A percentile compares a stretch with the other conserved stretches of the same genome.
Conservation (phyloP, 768 basidiomycete genomes). For the Mrakia frigida region DNA sequence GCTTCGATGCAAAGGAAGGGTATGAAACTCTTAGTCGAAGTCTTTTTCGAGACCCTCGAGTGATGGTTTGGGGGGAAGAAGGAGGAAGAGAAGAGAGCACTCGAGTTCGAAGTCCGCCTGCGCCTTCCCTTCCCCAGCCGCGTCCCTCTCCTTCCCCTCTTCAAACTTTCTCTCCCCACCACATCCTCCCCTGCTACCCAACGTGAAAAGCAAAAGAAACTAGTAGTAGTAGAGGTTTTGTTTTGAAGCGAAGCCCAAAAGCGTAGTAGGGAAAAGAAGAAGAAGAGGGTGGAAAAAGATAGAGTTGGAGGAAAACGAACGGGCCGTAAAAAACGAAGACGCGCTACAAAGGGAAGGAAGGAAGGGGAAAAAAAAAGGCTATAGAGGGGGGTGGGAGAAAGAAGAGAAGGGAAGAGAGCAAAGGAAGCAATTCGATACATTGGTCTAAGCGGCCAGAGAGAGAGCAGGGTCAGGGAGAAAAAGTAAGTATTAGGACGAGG, state of each 20-base stretch:
- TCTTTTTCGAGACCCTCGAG: background rate
- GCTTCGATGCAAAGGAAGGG: too few relatives aligned
- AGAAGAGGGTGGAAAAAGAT: background rate
- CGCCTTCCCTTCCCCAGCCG: too few relatives aligned
- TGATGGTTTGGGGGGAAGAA: background rate
- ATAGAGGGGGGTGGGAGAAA: background rate
- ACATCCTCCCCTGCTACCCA: too few relatives aligned
- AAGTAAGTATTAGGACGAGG: background rate
- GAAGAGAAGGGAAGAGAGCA: background rate
- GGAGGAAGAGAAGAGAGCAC: too few relatives aligned
- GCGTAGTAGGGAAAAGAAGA: background rate
- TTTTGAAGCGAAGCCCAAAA: background rate
- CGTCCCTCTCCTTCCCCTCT: too few relatives aligned
- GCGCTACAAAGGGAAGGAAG: background rate
- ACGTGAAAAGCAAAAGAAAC: too few relatives aligned
- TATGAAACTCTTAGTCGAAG: background rate
- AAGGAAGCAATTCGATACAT: background rate
- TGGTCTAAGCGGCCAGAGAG: conserved; percentile 1
- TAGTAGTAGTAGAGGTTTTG: background rate
- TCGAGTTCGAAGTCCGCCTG: too few relatives aligned
- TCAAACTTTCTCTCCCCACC: too few relatives aligned
- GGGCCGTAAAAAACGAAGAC: background rate
- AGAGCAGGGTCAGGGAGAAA: too few relatives aligned
- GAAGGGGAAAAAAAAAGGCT: background rate
- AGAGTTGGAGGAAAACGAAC: background rate